Evolutionary conservation across 1,284 basidiomycete genomes (phyloP), one percentile per base, ranked within the genome.

Genomic region (Pseudozyma tsukubaensis): DNA sequence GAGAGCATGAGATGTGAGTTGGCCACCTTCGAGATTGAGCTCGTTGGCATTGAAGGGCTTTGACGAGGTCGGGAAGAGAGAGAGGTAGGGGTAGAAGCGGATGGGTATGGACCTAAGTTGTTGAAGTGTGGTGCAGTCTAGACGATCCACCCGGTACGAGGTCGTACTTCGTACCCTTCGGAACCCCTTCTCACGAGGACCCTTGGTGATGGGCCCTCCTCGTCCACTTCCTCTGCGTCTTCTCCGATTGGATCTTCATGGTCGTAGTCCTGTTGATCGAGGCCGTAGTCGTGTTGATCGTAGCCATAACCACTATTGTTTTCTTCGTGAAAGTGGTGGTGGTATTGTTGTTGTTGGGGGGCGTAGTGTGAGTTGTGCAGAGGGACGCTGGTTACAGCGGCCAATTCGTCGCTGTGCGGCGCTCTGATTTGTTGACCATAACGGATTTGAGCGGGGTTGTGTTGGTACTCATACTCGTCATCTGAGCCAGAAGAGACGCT

Each of bases 151-250:
- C 9, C 40, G 6, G 50, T 37, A 2, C 48, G 34, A 1, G 75
- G 71, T 0, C 65, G 59, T n/a, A 77, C 75, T 53, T 77, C 67
- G 49, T 64, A 74, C 14, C 71, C 75, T 44, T 77, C 75, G 4
- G 71, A 74, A 4, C 75, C 75, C 10, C 72, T 48, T 4, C 75
- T 59, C 0, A 73, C 21, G 5, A 21, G 1, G 1, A 70, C 71
- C 12, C 60, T 45, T n/a, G 32, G 35, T 9, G 18, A 2, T 4
- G n/a, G n/a, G n/a, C n/a, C n/a, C n/a, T 29, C 42, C 8, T 34
- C 24, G 7, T n/a, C 32, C 2, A 29, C 19, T 18, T 44, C 45
- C 1, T 58, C 40, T 13, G 40, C 32, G 4, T 44, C 37, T 1
- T 57, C 53, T 19, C 49, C 44, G 11, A 1, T 34, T 35, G 29